Conservation (phyloP, 192 early-diverging fungal genomes). For the Coemansia sp. region DNA sequence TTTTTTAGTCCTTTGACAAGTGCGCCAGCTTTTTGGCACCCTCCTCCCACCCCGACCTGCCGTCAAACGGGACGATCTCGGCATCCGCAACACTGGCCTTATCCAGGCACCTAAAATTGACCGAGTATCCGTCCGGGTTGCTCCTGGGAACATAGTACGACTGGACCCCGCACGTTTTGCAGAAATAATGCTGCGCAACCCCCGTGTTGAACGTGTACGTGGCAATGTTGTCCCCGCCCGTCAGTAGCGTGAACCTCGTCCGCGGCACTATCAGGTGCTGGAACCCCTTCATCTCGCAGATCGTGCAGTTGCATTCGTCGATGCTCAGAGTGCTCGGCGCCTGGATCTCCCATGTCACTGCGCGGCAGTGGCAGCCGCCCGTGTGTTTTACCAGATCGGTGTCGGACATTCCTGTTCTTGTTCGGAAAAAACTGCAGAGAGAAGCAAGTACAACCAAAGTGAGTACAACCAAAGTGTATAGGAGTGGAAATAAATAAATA, state of each 20-base stretch:
- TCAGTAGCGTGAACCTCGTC: slow-evolving; percentile 29
- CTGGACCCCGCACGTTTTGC: slow-evolving; percentile 53
- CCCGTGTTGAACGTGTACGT: slow-evolving; percentile 58
- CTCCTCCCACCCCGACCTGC: slow-evolving; percentile 47
- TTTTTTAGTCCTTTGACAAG: slow-evolving; percentile 20
- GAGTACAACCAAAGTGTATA: too few relatives aligned
- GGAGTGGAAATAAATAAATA: slow-evolving; percentile 3
- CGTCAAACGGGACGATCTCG: slow-evolving; percentile 38
- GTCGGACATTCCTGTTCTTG: background rate
- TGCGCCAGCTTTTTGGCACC: slow-evolving; percentile 24
- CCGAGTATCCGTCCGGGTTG: slow-evolving; percentile 54
- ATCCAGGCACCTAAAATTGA: slow-evolving; percentile 52
- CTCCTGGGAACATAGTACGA: slow-evolving; percentile 55
- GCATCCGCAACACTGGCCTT: slow-evolving; percentile 20
- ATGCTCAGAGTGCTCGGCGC: slow-evolving; percentile 32
- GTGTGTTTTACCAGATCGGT: slow-evolving; percentile 26
- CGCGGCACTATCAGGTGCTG: slow-evolving; percentile 46
- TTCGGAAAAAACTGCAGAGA: too few relatives aligned
- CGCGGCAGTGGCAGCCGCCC: slow-evolving; percentile 45
- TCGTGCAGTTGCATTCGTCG: slow-evolving; percentile 51
- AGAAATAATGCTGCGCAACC: slow-evolving; percentile 56
- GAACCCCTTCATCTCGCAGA: slow-evolving; percentile 44
- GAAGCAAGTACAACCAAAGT: too few relatives aligned
- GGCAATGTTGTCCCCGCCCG: slow-evolving; percentile 38
- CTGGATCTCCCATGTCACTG: slow-evolving; percentile 40